Base-by-base conservation (phyloP, 768 basidiomycete genomes). In the Leucocoprinus birnbaumii region DNA sequence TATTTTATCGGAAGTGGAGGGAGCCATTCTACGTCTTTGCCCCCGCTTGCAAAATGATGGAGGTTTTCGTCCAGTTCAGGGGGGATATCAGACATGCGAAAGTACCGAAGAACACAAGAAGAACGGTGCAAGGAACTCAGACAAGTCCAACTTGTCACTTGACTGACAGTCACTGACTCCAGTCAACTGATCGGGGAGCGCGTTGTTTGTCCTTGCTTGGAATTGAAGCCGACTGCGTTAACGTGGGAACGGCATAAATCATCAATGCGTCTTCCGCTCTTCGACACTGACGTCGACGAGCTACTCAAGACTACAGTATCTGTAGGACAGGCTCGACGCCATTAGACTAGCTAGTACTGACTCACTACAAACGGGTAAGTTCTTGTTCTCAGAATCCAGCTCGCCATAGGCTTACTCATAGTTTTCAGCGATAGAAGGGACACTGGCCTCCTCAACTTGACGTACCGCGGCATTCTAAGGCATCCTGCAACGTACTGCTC, bases 1-100 rank as follows among this genome's bases (percentile, higher is more conserved):
- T 77, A 66, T 68, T 73, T 77, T 44, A 63, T 63, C 16, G 65
- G 67, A 5, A 71, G 63, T 58, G 75, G 75, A 0, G 71, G 51
- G 41, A 76, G 63, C 87, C 87, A 89, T 21, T 72, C 64, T 10
- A 62, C 59, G 9, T 68, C 70, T n/a, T 74, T 71, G 7, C 78
- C 79, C 7, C 80, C 76, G 54, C 69, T 72, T 9, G 60, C 59
- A 51, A 60, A 59, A 41, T 63, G 54, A 49, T 64, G 41, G 57
- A 76, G 63, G 26, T 67, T 62, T 42, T 66, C 69, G 43, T 68
- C 60, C 16, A 81, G 59, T 26, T 80, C 81, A n/a, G 80, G 79
- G 52, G 80, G 80, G 38, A 40, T 16, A 14, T n/a, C 48, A 27
- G 49, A 43, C 53, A 57, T 61, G 11, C 6, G 45, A 44, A n/a